phyloP scores from a whole-genome alignment of 495 filamentous ascomycete genomes.

The Darksidea phi region DNA sequence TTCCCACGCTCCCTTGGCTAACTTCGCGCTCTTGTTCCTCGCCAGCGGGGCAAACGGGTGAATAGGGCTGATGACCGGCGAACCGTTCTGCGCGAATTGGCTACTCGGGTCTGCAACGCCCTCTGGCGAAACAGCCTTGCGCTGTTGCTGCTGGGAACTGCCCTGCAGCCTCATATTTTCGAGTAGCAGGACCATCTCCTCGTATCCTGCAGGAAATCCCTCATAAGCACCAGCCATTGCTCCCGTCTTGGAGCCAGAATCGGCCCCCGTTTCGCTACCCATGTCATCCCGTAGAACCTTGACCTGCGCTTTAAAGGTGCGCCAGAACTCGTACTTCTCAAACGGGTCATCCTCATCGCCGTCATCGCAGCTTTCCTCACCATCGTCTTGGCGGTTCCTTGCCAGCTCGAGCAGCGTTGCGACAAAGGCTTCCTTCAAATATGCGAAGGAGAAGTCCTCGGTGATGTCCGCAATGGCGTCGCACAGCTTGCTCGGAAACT shows the following conservation, averaged over 20 bases:
- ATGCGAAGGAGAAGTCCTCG: slow-evolving; percentile 62
- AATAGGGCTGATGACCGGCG: slow-evolving; percentile 23
- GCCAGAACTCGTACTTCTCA: slow-evolving; percentile 52
- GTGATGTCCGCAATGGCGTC: slow-evolving; percentile 58
- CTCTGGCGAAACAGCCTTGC: slow-evolving; percentile 17
- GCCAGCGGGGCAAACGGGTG: slow-evolving; percentile 14
- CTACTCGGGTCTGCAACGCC: neutral
- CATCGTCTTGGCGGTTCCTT: slow-evolving; percentile 24
- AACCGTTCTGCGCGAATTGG: slow-evolving; percentile 11
- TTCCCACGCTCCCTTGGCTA: slow-evolving; percentile 26
- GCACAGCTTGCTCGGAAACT: slow-evolving; percentile 57
- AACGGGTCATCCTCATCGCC: slow-evolving; percentile 44
- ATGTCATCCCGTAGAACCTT: slow-evolving; percentile 57
- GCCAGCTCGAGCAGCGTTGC: slow-evolving; percentile 56
- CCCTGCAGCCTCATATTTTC: slow-evolving; percentile 27
- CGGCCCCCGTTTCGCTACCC: slow-evolving; percentile 33
- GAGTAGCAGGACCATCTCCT: slow-evolving; percentile 29
- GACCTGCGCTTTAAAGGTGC: slow-evolving; percentile 58
- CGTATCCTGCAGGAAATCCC: slow-evolving; percentile 16
- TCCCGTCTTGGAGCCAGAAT: neutral
- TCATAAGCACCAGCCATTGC: slow-evolving; percentile 14
- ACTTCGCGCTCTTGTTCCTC: slow-evolving; percentile 16
- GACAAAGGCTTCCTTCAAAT: slow-evolving; percentile 65
- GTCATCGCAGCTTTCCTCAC: slow-evolving; percentile 34
- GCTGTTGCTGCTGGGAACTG: neutral